phyloP scores from a whole-genome alignment of 768 basidiomycete species.

The Tylopilus subfusipes region DNA sequence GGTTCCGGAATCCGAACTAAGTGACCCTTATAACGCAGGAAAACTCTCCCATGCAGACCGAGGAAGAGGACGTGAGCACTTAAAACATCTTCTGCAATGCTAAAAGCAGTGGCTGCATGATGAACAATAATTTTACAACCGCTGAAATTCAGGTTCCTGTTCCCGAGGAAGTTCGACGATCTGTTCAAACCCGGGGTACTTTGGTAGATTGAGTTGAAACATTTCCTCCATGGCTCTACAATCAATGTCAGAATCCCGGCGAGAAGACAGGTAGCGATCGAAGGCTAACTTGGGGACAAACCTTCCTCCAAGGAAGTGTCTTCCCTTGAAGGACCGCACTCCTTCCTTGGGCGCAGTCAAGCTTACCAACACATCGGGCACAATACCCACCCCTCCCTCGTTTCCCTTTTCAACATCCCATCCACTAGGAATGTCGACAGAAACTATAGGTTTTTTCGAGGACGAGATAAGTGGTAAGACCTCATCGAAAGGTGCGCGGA shows the following conservation, averaged over 20 bases:
- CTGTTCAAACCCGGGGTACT: slow-evolving; percentile 75
- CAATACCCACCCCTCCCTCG: slow-evolving; percentile 49
- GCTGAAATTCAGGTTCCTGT: neutral
- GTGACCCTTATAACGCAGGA: no score
- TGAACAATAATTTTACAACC: no score
- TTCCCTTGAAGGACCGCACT: slow-evolving; percentile 68
- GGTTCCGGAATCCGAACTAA: no score
- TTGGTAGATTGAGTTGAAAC: slow-evolving; percentile 74
- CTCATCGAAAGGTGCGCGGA: slow-evolving; percentile 81
- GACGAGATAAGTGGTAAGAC: slow-evolving; percentile 64
- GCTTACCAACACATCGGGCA: slow-evolving; percentile 80
- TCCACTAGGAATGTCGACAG: slow-evolving; percentile 94
- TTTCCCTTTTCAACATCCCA: slow-evolving; percentile 91
- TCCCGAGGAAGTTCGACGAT: slow-evolving; percentile 67
- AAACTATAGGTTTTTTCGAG: slow-evolving; percentile 77
- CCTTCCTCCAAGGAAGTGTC: slow-evolving; percentile 91
- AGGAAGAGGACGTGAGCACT: no score
- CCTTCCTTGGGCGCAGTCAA: slow-evolving; percentile 95
- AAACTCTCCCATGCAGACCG: no score
- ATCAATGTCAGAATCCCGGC: neutral
- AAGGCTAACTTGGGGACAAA: slow-evolving; percentile 80
- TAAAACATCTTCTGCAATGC: no score
- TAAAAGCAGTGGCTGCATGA: no score
- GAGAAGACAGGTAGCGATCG: neutral
- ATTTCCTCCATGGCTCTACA: slow-evolving; percentile 67